These are phyloP conservation scores for Globisporangium emineosum DNA, from an alignment of 352 stramenopile species.

Conservation along the genomic window DNA sequence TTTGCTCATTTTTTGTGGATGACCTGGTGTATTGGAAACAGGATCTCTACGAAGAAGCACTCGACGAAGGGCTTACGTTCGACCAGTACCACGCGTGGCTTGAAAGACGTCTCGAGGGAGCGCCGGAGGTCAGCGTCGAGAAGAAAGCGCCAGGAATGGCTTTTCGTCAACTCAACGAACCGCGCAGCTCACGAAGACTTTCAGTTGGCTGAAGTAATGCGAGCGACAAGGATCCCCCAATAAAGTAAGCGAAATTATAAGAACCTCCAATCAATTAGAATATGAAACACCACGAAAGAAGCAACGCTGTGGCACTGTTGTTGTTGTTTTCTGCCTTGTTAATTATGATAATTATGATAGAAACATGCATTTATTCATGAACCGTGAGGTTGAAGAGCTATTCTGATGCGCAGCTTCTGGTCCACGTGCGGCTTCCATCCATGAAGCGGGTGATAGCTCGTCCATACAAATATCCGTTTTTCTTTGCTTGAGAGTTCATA, in stretches of 20 bases:
- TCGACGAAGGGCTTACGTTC: slow-evolving; percentile 46
- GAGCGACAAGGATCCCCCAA: background rate
- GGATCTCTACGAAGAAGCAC: slow-evolving; percentile 47
- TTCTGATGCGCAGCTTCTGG: background rate
- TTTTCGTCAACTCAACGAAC: background rate
- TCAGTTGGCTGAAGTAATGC: background rate
- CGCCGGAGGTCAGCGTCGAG: slow-evolving; percentile 8
- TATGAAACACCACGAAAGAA: background rate
- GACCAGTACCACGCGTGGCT: slow-evolving; percentile 58
- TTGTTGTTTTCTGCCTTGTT: background rate
- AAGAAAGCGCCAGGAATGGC: slow-evolving; percentile 1
- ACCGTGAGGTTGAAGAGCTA: background rate
- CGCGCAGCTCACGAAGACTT: background rate
- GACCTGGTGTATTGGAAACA: slow-evolving; percentile 6
- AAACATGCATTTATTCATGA: background rate
- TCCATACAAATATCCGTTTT: background rate
- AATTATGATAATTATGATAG: background rate
- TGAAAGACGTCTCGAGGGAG: slow-evolving; percentile 32
- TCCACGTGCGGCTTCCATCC: background rate
- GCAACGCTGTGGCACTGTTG: background rate
- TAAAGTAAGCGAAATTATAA: background rate
- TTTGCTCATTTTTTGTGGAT: background rate
- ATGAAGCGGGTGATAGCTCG: background rate
- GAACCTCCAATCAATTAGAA: background rate
- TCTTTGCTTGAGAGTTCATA: slow-evolving; percentile 5